phyloP scores from a whole-genome alignment of 2,329 filamentous ascomycete genomes.

The Colletotrichum cereale region DNA sequence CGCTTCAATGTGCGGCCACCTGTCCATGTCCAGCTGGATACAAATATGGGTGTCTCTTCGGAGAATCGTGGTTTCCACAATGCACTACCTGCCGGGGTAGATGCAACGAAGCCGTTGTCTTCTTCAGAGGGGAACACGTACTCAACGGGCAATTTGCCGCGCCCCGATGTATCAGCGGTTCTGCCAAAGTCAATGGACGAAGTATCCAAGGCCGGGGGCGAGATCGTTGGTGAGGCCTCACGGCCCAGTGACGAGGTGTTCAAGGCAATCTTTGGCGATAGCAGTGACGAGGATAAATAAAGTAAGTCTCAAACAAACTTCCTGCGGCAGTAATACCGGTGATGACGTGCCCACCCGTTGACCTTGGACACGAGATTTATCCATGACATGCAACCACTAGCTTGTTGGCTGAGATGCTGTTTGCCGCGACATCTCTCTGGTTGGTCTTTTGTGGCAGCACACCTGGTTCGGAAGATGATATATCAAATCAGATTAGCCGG shows the following conservation, averaged over 20 bases:
- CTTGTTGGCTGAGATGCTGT: neutral
- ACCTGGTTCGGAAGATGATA: neutral
- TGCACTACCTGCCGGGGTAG: neutral
- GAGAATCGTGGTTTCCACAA: neutral
- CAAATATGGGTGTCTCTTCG: conserved; percentile 45
- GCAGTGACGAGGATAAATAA: conserved; percentile 71
- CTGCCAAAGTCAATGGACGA: neutral
- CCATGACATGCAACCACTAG: neutral
- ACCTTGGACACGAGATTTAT: neutral
- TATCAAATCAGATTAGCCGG: neutral
- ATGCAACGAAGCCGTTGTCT: neutral
- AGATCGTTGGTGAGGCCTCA: neutral
- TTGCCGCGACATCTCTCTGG: neutral
- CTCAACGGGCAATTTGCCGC: neutral
- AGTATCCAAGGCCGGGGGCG: conserved; percentile 35
- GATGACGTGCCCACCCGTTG: neutral
- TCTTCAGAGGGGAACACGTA: neutral
- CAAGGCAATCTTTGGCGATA: conserved; percentile 92
- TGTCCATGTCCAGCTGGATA: conserved; percentile 71
- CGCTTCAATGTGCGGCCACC: conserved; percentile 90
- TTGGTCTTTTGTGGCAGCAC: neutral
- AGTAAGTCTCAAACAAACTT: conserved; percentile 16
- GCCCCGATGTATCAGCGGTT: neutral
- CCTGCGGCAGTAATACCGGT: neutral
- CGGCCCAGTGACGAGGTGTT: conserved; percentile 66